phyloP scores from a whole-genome alignment of 371 early-diverging fungal species.

The Mucor plumbeus region DNA sequence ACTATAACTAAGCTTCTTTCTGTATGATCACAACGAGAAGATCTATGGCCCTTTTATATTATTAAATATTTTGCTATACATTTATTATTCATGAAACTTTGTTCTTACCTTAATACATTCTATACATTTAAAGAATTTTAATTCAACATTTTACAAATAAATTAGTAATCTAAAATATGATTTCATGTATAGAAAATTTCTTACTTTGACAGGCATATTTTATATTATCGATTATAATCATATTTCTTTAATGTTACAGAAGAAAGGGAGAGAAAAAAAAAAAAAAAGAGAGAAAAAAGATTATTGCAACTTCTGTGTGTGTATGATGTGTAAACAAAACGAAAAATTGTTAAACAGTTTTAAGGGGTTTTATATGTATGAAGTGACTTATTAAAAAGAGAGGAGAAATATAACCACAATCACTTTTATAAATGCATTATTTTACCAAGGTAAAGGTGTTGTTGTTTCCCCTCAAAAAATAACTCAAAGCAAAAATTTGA shows the following conservation, averaged over 20 bases:
- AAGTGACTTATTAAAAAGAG: not conserved
- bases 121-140: not conserved
- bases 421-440: not conserved
- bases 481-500: conserved; percentile 9
- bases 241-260: not conserved
- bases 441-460: not conserved
- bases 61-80: not conserved
- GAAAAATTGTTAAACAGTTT: not conserved
- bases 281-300: not conserved
- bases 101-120: conserved; percentile 25
- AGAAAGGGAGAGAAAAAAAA: not conserved
- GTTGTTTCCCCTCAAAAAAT: conserved; percentile 7
- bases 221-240: conserved; percentile 29
- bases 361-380: conserved; percentile 2
- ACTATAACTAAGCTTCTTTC: conserved; percentile 24
- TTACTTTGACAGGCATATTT: conserved; percentile 34
- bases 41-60: conserved; percentile 26
- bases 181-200: not conserved
- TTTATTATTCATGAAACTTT: not conserved
- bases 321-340: not conserved
- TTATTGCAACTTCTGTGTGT: not conserved
- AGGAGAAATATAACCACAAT: not conserved
- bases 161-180: conserved; percentile 2
- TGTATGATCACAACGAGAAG: conserved; percentile 28
- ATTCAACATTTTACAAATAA: not conserved